Conservation (phyloP, 2,329 filamentous ascomycete genomes). For the Cordyceps tenuipes region DNA sequence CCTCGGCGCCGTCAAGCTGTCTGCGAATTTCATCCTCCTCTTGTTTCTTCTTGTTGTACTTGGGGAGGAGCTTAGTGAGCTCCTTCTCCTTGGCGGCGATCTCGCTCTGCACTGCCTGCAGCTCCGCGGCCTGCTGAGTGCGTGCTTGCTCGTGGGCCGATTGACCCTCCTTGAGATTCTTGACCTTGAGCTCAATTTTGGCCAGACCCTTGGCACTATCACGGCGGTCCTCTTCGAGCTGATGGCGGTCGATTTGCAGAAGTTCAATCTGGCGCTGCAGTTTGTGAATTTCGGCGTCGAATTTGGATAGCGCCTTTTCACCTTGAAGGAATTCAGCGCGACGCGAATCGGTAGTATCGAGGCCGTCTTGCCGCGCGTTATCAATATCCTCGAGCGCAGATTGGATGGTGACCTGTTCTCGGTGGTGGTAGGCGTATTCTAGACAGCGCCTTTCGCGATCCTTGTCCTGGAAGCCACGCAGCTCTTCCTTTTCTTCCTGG, state of each 20-base stretch:
- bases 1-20: constrained; percentile 68
- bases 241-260: constrained; percentile 72
- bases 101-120: constrained; percentile 62
- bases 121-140: constrained; percentile 60
- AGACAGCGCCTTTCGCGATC: constrained; percentile 86
- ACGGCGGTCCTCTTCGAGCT: constrained; percentile 83
- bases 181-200: constrained; percentile 77
- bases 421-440: constrained; percentile 89
- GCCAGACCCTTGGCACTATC: constrained; percentile 73
- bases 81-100: constrained; percentile 72
- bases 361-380: constrained; percentile 68
- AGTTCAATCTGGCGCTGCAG: constrained; percentile 78
- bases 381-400: constrained; percentile 76
- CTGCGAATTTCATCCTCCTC: constrained; percentile 64
- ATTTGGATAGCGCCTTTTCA: constrained; percentile 67
- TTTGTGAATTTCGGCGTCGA: constrained; percentile 72
- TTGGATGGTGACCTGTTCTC: constrained; percentile 74
- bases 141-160: constrained; percentile 67
- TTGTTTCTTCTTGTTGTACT: constrained; percentile 64
- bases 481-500: constrained; percentile 94
- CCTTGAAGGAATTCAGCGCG: constrained; percentile 67
- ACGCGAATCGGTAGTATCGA: constrained; percentile 76
- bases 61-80: constrained; percentile 64
- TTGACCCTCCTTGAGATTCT: constrained; percentile 75
- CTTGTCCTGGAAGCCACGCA: constrained; percentile 89